A percentile compares a stretch with the other conserved stretches of the same genome.
phyloP scores from a whole-genome alignment of 805 yeast genomes.

The Lipomyces starkeyi region DNA sequence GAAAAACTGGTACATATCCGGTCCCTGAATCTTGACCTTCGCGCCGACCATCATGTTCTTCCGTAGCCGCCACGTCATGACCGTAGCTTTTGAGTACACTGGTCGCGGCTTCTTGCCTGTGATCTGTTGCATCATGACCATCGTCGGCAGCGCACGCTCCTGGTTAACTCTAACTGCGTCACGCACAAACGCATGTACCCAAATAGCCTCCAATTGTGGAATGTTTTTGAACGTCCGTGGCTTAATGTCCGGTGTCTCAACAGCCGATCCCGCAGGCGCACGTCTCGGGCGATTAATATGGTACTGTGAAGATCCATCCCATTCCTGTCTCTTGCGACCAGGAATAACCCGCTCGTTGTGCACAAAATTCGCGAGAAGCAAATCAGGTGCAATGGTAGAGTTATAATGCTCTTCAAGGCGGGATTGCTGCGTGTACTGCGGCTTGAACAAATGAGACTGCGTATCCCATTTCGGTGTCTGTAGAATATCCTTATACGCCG shows the following conservation, averaged over 20 bases:
- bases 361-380: slow-evolving; percentile 74
- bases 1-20: slow-evolving; percentile 83
- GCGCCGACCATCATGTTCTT: slow-evolving; percentile 93
- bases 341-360: slow-evolving; percentile 51
- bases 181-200: slow-evolving; percentile 76
- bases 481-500: slow-evolving; percentile 68
- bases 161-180: slow-evolving; percentile 69
- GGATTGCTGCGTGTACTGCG: slow-evolving; percentile 76
- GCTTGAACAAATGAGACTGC: slow-evolving; percentile 77
- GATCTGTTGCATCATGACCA: slow-evolving; percentile 84
- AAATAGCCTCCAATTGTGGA: slow-evolving; percentile 71
- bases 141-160: slow-evolving; percentile 75
- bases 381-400: slow-evolving; percentile 75
- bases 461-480: slow-evolving; percentile 74
- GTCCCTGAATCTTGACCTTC: slow-evolving; percentile 74
- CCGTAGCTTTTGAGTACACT: slow-evolving; percentile 75
- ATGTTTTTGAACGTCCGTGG: slow-evolving; percentile 72
- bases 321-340: slow-evolving; percentile 78
- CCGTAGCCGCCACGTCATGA: slow-evolving; percentile 84
- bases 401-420: slow-evolving; percentile 77
- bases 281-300: slow-evolving; percentile 80
- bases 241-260: slow-evolving; percentile 74
- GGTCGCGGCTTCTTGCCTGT: slow-evolving; percentile 87
- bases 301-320: slow-evolving; percentile 90
- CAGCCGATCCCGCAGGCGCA: slow-evolving; percentile 76